Conservation (phyloP, 2,329 filamentous ascomycete genomes). For the Xylariaceae sp. region DNA sequence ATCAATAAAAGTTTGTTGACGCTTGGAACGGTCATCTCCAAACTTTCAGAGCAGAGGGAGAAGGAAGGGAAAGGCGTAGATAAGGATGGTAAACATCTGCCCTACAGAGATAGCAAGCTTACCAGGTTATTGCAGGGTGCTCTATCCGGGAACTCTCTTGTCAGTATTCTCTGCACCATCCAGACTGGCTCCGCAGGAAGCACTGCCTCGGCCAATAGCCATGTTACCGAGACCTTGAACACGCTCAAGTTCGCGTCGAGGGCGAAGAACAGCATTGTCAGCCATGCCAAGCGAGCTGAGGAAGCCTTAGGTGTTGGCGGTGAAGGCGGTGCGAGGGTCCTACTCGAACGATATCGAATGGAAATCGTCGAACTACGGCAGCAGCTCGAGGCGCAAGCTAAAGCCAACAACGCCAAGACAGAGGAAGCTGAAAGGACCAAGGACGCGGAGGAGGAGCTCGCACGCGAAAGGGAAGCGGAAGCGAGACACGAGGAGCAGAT, state of each 20-base stretch:
- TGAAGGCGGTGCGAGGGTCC: conserved; percentile 80
- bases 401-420: conserved; percentile 56
- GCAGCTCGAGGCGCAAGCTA: conserved; percentile 79
- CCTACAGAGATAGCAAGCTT: conserved; percentile 95
- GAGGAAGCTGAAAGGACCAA: conserved; percentile 58
- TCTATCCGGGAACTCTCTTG: conserved; percentile 84
- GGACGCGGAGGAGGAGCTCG: conserved; percentile 66
- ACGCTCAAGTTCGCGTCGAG: conserved; percentile 95
- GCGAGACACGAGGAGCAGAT: conserved; percentile 94
- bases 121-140: conserved; percentile 89
- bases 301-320: conserved; percentile 75
- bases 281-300: conserved; percentile 90
- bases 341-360: conserved; percentile 88
- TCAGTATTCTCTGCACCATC: conserved; percentile 96
- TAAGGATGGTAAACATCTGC: conserved; percentile 86
- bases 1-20: conserved; percentile 98
- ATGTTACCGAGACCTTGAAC: conserved; percentile 85
- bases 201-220: conserved; percentile 62
- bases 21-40: conserved; percentile 88
- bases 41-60: conserved; percentile 83
- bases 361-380: conserved; percentile 79
- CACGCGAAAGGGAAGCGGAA: conserved; percentile 71
- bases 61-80: conserved; percentile 67
- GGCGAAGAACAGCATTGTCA: conserved; percentile 97
- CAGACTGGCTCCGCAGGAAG: conserved; percentile 76